Base-by-base conservation (phyloP, 768 basidiomycete genomes). In the Lentinula edodes region DNA sequence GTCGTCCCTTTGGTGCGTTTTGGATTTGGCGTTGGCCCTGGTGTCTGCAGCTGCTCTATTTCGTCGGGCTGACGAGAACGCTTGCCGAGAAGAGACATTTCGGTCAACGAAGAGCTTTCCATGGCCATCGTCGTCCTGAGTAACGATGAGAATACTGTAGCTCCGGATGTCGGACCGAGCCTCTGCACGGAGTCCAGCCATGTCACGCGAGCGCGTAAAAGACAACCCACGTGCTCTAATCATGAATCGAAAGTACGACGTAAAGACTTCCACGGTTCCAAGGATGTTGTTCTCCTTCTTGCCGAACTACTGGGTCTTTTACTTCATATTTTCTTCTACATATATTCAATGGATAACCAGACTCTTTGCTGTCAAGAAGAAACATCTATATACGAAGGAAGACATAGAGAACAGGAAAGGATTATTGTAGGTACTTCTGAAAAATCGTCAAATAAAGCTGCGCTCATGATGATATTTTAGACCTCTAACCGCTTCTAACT, bases 1-100 rank as follows among this genome's bases (percentile, higher is more conserved):
- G 46, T 34, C 15, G 48, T 35, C 13, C 78, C 82, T 57, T 83
- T 81, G 48, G 80, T 73, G 58, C 89, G 87, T 74, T 91, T 91
- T 39, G 83, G 76, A 65, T 80, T 83, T 20, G 89, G 88, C 9
- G 83, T 85, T 39, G 77, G 73, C 64, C 88, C 85, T 8, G 88
- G 87, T 0, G 87, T 86, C 64, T 76, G 80, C 28, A 82, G 77
- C 70, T 71, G 66, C 61, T 74, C 65, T 54, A 16, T 63, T 23
- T 42, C 38, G 6, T 75, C 75, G 20, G 71, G 65, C 56, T 75
- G 76, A 61, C 80, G 80, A 48, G 76, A 66, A 61, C 82, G 76
- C 68, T 84, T 84, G 39, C 82, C 82, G 32, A 84, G 78, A 52
- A 83, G 78, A 28, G 81, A 78, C 70, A 77, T 79, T 54, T 79